Conservation (phyloP, 1,139 yeast genomes). For the Hansenula lynferdii region DNA sequence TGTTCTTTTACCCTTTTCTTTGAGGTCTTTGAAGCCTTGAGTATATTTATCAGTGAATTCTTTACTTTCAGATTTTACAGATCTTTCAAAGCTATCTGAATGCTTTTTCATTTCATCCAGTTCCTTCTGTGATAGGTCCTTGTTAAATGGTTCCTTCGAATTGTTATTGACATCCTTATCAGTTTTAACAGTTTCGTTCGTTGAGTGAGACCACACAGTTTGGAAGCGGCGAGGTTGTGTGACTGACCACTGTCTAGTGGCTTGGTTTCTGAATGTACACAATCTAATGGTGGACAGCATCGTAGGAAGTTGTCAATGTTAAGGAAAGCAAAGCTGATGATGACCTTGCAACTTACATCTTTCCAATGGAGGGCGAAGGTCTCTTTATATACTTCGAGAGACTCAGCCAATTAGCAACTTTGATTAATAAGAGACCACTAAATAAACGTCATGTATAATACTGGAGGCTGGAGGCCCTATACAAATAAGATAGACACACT, state of each 20-base stretch:
- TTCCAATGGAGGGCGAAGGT: too few relatives aligned
- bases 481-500: too few relatives aligned
- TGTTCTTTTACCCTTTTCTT: slow-evolving; percentile 17
- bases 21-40: slow-evolving; percentile 13
- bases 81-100: slow-evolving; percentile 6
- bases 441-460: too few relatives aligned
- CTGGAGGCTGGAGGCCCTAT: too few relatives aligned
- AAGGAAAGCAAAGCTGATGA: too few relatives aligned
- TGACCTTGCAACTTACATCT: too few relatives aligned
- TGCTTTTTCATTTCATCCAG: slow-evolving; percentile 7
- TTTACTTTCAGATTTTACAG: slow-evolving; percentile 5
- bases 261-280: neutral
- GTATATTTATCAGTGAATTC: slow-evolving; percentile 8
- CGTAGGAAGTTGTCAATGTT: too few relatives aligned
- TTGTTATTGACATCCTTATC: neutral
- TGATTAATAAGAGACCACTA: too few relatives aligned
- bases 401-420: neutral
- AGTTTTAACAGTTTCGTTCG: slow-evolving; percentile 2
- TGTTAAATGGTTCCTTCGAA: slow-evolving; percentile 13
- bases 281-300: neutral
- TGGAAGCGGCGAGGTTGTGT: neutral
- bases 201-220: neutral
- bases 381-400: neutral
- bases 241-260: neutral
- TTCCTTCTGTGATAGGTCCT: slow-evolving; percentile 11